Evolutionary conservation across 805 yeast species (phyloP).

Genomic region (Saccharomyces paradoxus): DNA sequence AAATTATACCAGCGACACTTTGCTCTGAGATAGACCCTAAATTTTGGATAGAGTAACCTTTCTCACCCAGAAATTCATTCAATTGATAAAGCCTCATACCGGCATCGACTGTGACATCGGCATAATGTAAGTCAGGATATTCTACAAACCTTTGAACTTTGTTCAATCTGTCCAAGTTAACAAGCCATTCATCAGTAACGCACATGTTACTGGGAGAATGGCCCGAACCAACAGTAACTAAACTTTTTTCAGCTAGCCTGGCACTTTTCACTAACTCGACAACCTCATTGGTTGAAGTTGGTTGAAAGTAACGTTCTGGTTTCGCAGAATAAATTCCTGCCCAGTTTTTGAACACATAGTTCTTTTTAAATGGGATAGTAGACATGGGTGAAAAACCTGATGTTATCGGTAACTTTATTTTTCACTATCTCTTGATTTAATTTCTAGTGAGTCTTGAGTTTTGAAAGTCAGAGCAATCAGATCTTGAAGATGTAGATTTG

Average conservation of each 20-base stretch:
- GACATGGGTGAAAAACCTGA: constrained; percentile 5
- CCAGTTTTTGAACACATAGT: constrained; percentile 50
- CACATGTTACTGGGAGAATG: constrained; percentile 92
- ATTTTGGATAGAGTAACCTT: constrained; percentile 77
- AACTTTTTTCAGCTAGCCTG: constrained; percentile 45
- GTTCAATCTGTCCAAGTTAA: constrained; percentile 72
- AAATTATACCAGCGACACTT: constrained; percentile 88
- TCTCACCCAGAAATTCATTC: constrained; percentile 53
- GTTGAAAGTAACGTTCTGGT: constrained; percentile 78
- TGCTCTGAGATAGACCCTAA: constrained; percentile 92
- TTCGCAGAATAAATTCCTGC: constrained; percentile 77
- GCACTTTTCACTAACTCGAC: constrained; percentile 61
- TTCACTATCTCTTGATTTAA: background rate
- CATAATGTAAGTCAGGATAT: constrained; percentile 52
- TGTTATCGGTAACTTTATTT: background rate
- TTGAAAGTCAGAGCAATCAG: background rate
- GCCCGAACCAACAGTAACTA: constrained; percentile 85
- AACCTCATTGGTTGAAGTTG: constrained; percentile 61
- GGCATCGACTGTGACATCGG: constrained; percentile 92
- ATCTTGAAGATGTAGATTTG: background rate
- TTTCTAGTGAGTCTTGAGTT: background rate
- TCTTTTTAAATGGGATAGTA: constrained; percentile 16
- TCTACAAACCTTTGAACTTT: constrained; percentile 42
- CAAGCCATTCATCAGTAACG: constrained; percentile 79
- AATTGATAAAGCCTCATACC: constrained; percentile 75